These are phyloP conservation scores for Pichia sp. DNA, from an alignment of 1,139 yeast genomes.

Conservation along the genomic window DNA sequence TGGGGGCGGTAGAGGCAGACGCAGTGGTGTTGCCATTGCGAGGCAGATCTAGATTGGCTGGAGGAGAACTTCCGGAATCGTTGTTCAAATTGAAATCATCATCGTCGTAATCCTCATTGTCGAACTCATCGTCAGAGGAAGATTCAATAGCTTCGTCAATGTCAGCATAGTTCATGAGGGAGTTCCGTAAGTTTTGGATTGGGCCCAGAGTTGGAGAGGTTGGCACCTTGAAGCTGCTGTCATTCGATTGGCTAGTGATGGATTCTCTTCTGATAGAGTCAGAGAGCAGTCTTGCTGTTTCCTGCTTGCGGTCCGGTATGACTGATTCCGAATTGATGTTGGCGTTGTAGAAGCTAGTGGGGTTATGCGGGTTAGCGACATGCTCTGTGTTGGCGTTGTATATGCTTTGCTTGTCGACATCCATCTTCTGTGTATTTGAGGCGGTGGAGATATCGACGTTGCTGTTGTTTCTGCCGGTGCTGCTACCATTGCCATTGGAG, in stretches of 20 bases:
- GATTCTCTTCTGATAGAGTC: conserved; percentile 47
- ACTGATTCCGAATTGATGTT: background rate
- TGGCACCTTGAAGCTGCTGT: conserved; percentile 48
- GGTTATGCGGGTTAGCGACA: too few species aligned
- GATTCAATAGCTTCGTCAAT: conserved; percentile 36
- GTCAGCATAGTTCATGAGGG: conserved; percentile 25
- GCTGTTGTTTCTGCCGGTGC: background rate
- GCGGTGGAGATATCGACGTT: background rate
- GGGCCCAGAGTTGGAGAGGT: conserved; percentile 32
- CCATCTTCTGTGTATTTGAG: background rate
- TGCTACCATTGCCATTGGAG: background rate
- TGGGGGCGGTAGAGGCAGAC: background rate
- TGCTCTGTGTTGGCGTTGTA: background rate
- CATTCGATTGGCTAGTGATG: conserved; percentile 46
- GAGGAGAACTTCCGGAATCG: conserved; percentile 5
- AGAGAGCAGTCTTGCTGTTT: conserved; percentile 33
- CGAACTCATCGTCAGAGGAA: conserved; percentile 35
- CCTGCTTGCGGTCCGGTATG: background rate
- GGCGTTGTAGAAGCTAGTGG: background rate
- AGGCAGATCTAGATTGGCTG: background rate
- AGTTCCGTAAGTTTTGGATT: conserved; percentile 27
- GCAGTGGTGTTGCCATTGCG: background rate
- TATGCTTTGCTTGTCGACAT: background rate
- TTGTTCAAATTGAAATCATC: conserved; percentile 24
- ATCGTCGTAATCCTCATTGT: conserved; percentile 31